Base-by-base conservation (phyloP, 2,329 filamentous ascomycete species). In the Aureobasidium sp. region DNA sequence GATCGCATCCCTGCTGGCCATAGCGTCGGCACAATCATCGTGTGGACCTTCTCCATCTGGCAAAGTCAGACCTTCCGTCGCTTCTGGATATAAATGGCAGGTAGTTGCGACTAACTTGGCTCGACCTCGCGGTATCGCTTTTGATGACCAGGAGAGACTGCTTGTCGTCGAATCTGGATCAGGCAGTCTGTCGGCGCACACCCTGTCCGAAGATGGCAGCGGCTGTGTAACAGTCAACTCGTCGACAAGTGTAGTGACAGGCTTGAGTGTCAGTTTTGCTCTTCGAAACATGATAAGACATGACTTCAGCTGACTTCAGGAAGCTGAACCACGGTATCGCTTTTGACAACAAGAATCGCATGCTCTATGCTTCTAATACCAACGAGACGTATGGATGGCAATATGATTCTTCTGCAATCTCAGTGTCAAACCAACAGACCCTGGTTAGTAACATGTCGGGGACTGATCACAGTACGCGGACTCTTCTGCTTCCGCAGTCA, bases 401-500 rank as follows among this genome's bases (percentile, higher is more conserved):
- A 32, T 91, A 91, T 70, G 79, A 88, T 69, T 77, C 79, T 4
- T 78, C 83, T 47, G 74, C 74, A 50, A 36, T 60, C 10, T 63
- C 62, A 54, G 67, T 55, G 3, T 30, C 52, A 10, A 29, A 55
- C 8, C 52, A 55, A 37, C 52, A 44, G 52, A 55, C 79, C 3
- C 63, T 91, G 5, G 76, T 91, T 50, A 76, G 75, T 41, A 83
- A 84, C 65, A 89, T 90, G 86, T 77, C 70, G 15, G 74, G 80
- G 63, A 72, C 76, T 5, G 86, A 85, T 53, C 86, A 90, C 67
- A 81, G 77, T 6, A 87, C 86, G 0, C 81, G 88, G 39, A 90
- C 88, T 0, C 76, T 91, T 1, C 77, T 89, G 42, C 73, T 88
- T 15, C 85, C 87, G 0, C 70, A 75, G 16, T 78, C 78, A 36